These are phyloP conservation scores for Barnettozyma vustinii DNA, from an alignment of 805 yeast species.

Conservation along the genomic window DNA sequence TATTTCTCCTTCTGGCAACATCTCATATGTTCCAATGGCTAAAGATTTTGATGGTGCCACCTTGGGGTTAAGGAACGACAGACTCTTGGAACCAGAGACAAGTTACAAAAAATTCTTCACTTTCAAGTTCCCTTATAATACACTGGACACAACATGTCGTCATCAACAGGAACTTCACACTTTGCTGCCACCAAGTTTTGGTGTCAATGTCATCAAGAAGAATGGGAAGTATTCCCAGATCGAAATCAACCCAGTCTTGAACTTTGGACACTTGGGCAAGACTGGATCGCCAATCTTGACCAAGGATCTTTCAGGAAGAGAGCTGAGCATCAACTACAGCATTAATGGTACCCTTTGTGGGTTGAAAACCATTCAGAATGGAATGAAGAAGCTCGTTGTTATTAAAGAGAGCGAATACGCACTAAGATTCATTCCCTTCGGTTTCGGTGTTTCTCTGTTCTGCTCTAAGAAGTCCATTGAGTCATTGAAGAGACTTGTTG, in stretches of 20 bases:
- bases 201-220: slow-evolving; percentile 29
- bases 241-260: slow-evolving; percentile 27
- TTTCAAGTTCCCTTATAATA: slow-evolving; percentile 50
- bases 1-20: slow-evolving; percentile 46
- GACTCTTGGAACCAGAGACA: slow-evolving; percentile 43
- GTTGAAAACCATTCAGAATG: slow-evolving; percentile 27
- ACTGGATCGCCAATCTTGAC: slow-evolving; percentile 52
- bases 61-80: slow-evolving; percentile 45
- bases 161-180: slow-evolving; percentile 37
- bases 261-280: slow-evolving; percentile 47
- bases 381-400: slow-evolving; percentile 21
- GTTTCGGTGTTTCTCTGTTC: slow-evolving; percentile 25
- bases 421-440: slow-evolving; percentile 37
- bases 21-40: slow-evolving; percentile 38
- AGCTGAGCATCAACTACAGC: slow-evolving; percentile 43
- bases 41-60: slow-evolving; percentile 42
- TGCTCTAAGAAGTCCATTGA: slow-evolving; percentile 12
- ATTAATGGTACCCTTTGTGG: slow-evolving; percentile 55
- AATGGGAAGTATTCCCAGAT: slow-evolving; percentile 28
- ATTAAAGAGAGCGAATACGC: slow-evolving; percentile 32
- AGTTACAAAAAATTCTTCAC: slow-evolving; percentile 55
- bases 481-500: slow-evolving; percentile 10
- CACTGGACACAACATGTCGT: slow-evolving; percentile 48
- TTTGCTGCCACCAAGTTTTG: slow-evolving; percentile 37
- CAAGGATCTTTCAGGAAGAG: slow-evolving; percentile 43